A percentile compares a stretch with the other conserved stretches of the same genome.
Conservation (phyloP, 2,329 filamentous ascomycete genomes). For the Berkeleyomyces basicola region DNA sequence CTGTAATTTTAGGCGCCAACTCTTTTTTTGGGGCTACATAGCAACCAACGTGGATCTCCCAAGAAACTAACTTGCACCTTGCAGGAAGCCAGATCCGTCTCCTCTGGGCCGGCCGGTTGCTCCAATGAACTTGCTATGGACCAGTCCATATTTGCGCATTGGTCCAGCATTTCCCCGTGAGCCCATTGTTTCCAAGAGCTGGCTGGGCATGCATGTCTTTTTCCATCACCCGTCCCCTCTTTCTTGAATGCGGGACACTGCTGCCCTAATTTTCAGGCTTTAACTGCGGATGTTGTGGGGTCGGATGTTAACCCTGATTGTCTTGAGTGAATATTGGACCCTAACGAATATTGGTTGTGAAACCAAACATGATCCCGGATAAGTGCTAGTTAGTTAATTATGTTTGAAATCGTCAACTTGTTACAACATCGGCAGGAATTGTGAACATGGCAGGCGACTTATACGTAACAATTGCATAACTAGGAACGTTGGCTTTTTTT, state of each 20-base stretch:
- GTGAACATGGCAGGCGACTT: too few species aligned
- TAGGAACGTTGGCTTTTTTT: too few species aligned
- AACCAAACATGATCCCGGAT: too few species aligned
- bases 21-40: slow-evolving; percentile 3
- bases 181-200: not conserved
- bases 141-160: slow-evolving; percentile 1
- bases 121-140: not conserved
- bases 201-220: not conserved
- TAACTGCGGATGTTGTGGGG: not conserved
- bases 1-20: slow-evolving; percentile 14
- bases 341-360: too few species aligned
- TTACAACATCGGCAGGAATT: too few species aligned
- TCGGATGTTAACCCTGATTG: too few species aligned
- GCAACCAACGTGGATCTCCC: slow-evolving; percentile 5
- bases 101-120: not conserved
- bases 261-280: slow-evolving; percentile 5
- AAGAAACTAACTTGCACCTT: slow-evolving; percentile 3
- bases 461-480: too few species aligned
- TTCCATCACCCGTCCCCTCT: not conserved
- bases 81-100: not conserved
- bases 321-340: too few species aligned
- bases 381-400: too few species aligned
- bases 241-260: not conserved
- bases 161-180: slow-evolving; percentile 3
- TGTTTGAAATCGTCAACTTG: too few species aligned